Base-by-base conservation (phyloP, 2,329 filamentous ascomycete genomes). In the Alternaria sp. region DNA sequence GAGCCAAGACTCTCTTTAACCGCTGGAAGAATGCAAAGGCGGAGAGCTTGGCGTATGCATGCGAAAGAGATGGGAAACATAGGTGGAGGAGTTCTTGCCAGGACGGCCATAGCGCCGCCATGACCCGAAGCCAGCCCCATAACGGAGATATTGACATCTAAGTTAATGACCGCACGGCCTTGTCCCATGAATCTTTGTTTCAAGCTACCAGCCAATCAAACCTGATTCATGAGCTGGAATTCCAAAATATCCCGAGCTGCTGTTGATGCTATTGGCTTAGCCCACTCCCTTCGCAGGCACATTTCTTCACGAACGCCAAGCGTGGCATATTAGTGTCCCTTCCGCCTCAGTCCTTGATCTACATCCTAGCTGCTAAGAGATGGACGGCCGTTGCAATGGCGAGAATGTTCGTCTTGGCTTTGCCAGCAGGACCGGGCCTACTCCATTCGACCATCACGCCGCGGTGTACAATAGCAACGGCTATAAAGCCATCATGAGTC, bases 61-160 rank as follows among this genome's bases (percentile, higher is more conserved):
- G 58, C 27, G 38, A 52, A 60, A 49, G 56, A 62, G 59, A 53
- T 62, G 48, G 57, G 44, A 32, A 55, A 41, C 32, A 36, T 20
- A 10, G 32, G 40, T 57, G 54, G 48, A 52, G 34, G 46, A 51
- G 46, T 45, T 38, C 28, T 51, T 56, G 44, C 59, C 54, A 62
- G 46, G 52, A 62, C 56, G 49, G 62, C 52, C 45, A n/a, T 46
- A 59, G 52, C 54, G 57, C 41, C 38, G 32, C 48, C 57, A 57
- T 50, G 34, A 46, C 44, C 59, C 56, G 63, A 62, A 56, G 41
- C 20, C 54, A 57, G 60, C 65, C 60, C 67, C 65, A 65, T 60
- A 49, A 57, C 62, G 59, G 57, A 61, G 62, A 68, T 65, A 71
- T 74, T 70, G 65, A 64, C 57, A 60, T 68, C 50, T 64, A 62